Evolutionary conservation across 441 rosid species (phyloP), one percentile per base, ranked within the genome.

Genomic region (Jatropha podagrica): DNA sequence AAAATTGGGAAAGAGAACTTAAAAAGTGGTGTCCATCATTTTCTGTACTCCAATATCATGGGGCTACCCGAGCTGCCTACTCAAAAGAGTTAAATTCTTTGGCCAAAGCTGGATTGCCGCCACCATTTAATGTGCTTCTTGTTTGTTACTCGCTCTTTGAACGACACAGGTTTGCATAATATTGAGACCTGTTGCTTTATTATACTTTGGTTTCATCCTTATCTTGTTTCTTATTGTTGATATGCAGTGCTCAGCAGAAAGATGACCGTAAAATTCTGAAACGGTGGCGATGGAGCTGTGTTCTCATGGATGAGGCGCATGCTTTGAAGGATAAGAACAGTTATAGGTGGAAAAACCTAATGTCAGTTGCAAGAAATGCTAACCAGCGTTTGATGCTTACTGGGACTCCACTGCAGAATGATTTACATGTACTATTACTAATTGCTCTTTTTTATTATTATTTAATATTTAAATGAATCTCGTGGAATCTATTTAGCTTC

Each of bases 301-400:
- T 94, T 69, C 85, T 94, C 79, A 96, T 96, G 99, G 99, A 96
- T 79, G 98, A 96, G 82, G 99, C 99, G 23, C 98, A 96, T 89
- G 97, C 98, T 78, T 81, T 92, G 80, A 94, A 94, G 88, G 99
- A 96, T 81, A 94, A 84, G 88, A 92, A 83, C 81, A 94, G 97
- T 84, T 96, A 91, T 80, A 84, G 99, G 89, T 94, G 99, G 98
- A 96, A 92, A 84, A 96, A 96, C 66, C 80, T 94, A 69, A 94
- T 90, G 97, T 92, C 96, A 72, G 92, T 90, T 70, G 95, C 99
- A 69, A 83, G 91, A 83, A 91, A 90, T 70, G 99, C 98, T 26
- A 96, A 94, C 80, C 99, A 93, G 79, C 97, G 98, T 52, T 88
- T 94, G 71, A 92, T 94, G 98, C 89, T 96, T 56, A 94, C 99